Evolutionary conservation across 208 protist species (phyloP), one percentile per base, ranked within the genome.

Genomic region (Sergeia podlipaevii): DNA sequence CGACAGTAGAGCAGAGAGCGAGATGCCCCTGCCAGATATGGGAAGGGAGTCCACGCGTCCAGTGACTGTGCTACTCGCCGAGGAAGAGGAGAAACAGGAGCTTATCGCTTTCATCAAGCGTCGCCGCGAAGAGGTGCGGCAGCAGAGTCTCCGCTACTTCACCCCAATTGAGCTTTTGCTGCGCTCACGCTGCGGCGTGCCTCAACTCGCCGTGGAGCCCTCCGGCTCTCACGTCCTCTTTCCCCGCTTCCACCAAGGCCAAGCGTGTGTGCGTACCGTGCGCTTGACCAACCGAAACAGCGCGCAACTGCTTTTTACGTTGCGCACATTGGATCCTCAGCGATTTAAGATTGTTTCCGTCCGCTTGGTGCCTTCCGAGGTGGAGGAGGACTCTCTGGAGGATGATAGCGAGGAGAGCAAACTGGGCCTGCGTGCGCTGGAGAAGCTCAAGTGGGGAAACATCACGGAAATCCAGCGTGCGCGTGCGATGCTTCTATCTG

Each of bases 271-370:
- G n/a, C 79, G 81, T 27, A 82, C 80, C 15, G 41, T 93, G 20
- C 79, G 77, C 11, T 64, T 95, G 11, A 93, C 74, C 7, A 95
- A 95, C 51, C 58, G 43, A 56, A 88, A 82, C 60, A 86, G 82
- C 55, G 81, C 89, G 0, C 17, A 74, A 20, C 62, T 95, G 56
- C 69, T 72, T 52, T 89, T 95, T 52, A 42, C 72, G 1, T 65
- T 94, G 5, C 24, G 3, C 4, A 2, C 4, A 47, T 13, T 21
- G 36, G 27, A 3, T 7, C 45, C 23, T 4, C 42, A 3, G 62
- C 51, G 17, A 34, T 84, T 84, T 44, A 27, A 30, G 5, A 37
- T 73, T 17, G 30, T 51, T 6, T 43, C 33, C 0, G 59, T 70
- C 4, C 36, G 56, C 1, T 60, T 82, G 18, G 56, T 79, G 23